Base-by-base conservation (phyloP, 257 asterid species). In the Salvia hispanica region DNA sequence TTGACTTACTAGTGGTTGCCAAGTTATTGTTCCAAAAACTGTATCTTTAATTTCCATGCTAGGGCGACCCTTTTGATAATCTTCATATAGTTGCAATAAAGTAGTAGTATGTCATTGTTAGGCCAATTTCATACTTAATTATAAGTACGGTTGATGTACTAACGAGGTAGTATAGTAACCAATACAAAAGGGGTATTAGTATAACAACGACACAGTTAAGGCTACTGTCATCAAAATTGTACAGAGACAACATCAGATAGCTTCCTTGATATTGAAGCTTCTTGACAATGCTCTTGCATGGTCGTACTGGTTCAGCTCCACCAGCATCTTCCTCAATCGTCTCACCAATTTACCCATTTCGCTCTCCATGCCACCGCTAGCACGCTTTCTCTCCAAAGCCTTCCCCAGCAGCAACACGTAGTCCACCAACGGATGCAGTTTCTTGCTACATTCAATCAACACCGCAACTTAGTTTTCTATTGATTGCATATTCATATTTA, bases 211-310 rank as follows among this genome's bases (percentile, higher is more conserved):
- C 25, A 21, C 25, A 21, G 25, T 21, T 21, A 21, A 9, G 44
- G 44, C 44, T 40, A 40, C 44, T 7, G 44, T 40, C 5, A 40
- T 40, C 45, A 40, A 40, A 40, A 40, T 7, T 40, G 45, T 40
- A 40, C 12, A 40, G 8, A 6, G 45, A 40, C 45, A 7, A 7
- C 11, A 40, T 84, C 78, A 94, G 9, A 94, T 88, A 6, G 99
- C 99, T 81, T 94, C 99, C 82, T 87, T 91, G 76, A 94, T 88
- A 78, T 81, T 88, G 63, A 94, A 94, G 12, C 90, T 87, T 79
- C 89, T 80, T 2, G 86, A 81, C 44, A 94, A 74, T 0, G 73
- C 74, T 73, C 96, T 80, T 0, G 97, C 98, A 14, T 89, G 87
- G 56, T 94, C 98, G 14, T 89, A 94, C 69, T 87, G 87, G 7